Evolutionary conservation across 2,329 filamentous ascomycete genomes (phyloP).

Genomic region (Penicillium sp.): DNA sequence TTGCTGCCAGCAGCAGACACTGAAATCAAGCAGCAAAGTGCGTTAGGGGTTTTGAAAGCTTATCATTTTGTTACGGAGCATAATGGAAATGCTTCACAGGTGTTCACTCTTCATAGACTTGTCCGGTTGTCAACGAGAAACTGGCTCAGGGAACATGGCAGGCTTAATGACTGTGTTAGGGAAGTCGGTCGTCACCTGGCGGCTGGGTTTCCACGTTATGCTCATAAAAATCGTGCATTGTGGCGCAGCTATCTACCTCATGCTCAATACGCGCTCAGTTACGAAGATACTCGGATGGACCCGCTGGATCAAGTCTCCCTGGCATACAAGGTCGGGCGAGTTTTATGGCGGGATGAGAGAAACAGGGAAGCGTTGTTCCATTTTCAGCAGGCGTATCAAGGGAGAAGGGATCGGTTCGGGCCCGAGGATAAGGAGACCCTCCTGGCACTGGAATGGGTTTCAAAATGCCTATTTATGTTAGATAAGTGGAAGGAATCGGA

Average conservation of each 20-base stretch:
- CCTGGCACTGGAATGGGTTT: no score
- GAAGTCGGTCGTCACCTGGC: constrained; percentile 12
- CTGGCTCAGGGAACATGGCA: constrained; percentile 28
- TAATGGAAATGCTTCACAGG: background rate
- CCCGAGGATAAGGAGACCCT: no score
- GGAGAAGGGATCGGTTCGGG: no score
- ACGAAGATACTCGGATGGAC: background rate
- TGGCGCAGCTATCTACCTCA: constrained; percentile 20
- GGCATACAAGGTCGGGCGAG: no score
- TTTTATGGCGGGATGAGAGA: no score
- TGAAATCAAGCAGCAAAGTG: constrained; percentile 12
- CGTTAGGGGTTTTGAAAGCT: constrained; percentile 29
- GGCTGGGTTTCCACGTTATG: constrained; percentile 13
- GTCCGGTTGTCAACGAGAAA: constrained; percentile 36
- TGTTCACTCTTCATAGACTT: constrained; percentile 34
- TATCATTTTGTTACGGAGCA: constrained; percentile 27
- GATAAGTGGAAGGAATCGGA: no score
- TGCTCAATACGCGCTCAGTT: background rate
- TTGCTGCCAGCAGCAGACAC: constrained; percentile 24
- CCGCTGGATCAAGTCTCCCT: background rate
- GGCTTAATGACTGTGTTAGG: background rate
- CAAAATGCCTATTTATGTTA: no score
- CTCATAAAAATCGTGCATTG: constrained; percentile 18
- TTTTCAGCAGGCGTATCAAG: background rate
- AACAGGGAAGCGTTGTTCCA: background rate